Percentiles rank a stretch among this genome's conserved stretches.
These are phyloP conservation scores for Proliferodiscus dingleyae DNA, from an alignment of 2,329 filamentous ascomycete genomes.

Conservation along the genomic window DNA sequence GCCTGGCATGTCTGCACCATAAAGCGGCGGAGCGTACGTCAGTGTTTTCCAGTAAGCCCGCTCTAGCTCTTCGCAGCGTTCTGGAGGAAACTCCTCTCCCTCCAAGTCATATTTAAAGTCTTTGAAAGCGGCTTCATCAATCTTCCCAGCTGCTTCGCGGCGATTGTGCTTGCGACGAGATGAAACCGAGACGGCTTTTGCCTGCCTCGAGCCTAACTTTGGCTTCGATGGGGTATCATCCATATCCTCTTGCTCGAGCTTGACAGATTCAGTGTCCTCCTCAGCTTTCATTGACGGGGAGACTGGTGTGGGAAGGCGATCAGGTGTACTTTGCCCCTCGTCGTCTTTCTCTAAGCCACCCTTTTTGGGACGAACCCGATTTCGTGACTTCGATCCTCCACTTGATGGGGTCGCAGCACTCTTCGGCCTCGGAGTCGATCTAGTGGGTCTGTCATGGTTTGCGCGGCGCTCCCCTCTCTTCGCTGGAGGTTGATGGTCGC, in stretches of 20 bases:
- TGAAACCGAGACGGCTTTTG: constrained; percentile 64
- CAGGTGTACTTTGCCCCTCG: constrained; percentile 38
- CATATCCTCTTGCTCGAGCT: constrained; percentile 36
- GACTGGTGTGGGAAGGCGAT: constrained; percentile 48
- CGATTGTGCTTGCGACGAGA: constrained; percentile 83
- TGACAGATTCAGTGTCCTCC: constrained; percentile 31
- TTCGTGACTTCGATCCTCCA: constrained; percentile 16
- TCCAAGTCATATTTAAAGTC: constrained; percentile 88
- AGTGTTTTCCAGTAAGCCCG: constrained; percentile 96
- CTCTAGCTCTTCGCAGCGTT: constrained; percentile 91
- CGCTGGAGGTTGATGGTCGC: constrained; percentile 91
- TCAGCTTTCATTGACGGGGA: constrained; percentile 40
- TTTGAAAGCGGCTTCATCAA: constrained; percentile 88
- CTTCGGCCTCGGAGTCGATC: constrained; percentile 30
- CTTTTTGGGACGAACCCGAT: constrained; percentile 21
- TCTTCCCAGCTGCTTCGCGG: constrained; percentile 68
- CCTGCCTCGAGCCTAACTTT: constrained; percentile 43
- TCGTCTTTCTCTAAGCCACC: constrained; percentile 17
- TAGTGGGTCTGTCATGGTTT: constrained; percentile 33
- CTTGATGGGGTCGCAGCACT: constrained; percentile 14
- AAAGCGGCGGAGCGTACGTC: constrained; percentile 90
- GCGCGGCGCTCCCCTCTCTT: constrained; percentile 76
- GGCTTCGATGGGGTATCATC: constrained; percentile 41
- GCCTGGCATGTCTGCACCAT: constrained; percentile 93
- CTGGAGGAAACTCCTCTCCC: constrained; percentile 78